A percentile compares a stretch with the other conserved stretches of the same genome.
Conservation (phyloP, 768 basidiomycete genomes). For the Leucogyrophana mollusca region DNA sequence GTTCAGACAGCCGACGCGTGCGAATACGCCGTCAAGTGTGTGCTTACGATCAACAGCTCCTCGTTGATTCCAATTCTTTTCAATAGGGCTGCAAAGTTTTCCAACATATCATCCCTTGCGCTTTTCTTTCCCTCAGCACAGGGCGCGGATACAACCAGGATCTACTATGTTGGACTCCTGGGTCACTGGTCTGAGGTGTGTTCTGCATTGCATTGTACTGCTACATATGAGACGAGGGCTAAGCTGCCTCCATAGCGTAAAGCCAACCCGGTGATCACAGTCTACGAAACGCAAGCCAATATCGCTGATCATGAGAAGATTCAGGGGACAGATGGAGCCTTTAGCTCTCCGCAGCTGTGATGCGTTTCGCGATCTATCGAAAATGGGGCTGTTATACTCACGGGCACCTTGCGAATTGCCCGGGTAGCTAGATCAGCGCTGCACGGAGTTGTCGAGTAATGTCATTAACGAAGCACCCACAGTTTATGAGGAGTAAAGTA, state of each 20-base stretch:
- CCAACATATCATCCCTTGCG: constrained; percentile 77
- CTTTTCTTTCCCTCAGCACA: constrained; percentile 79
- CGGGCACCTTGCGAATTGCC: no score
- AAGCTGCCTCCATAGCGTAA: constrained; percentile 53
- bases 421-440: no score
- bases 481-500: no score
- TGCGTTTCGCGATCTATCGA: neutral
- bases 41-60: constrained; percentile 2
- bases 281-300: constrained; percentile 88
- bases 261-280: constrained; percentile 72
- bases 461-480: no score
- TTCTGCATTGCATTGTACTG: neutral
- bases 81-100: constrained; percentile 80
- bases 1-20: constrained; percentile 74
- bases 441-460: no score
- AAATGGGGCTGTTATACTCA: no score
- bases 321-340: constrained; percentile 67
- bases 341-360: constrained; percentile 44
- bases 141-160: constrained; percentile 70
- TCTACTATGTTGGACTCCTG: constrained; percentile 86
- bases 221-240: neutral
- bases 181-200: constrained; percentile 80
- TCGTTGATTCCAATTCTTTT: neutral
- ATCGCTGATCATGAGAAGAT: constrained; percentile 87
- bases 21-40: constrained; percentile 82